These are phyloP conservation scores for Trypanosoma caninum DNA, from an alignment of 208 protist species.

Conservation along the genomic window DNA sequence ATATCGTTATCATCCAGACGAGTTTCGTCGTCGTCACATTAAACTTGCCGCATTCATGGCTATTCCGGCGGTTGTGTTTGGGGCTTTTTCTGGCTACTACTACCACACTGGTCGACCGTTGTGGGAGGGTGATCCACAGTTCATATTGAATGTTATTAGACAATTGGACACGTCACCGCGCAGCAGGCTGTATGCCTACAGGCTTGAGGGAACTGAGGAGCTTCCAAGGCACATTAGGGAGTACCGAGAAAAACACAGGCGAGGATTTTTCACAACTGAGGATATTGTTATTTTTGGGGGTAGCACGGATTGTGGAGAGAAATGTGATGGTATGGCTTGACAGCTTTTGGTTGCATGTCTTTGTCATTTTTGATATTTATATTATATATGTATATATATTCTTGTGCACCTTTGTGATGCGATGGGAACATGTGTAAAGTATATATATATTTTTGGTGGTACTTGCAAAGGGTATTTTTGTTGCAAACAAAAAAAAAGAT, in stretches of 20 bases:
- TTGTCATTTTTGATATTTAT: no score
- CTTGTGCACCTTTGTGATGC: no score
- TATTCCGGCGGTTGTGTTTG: constrained; percentile 47
- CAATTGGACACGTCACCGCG: constrained; percentile 70
- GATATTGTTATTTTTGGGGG: no score
- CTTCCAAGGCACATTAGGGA: constrained; percentile 53
- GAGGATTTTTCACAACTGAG: no score
- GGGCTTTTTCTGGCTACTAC: constrained; percentile 49
- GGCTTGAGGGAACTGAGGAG: constrained; percentile 41
- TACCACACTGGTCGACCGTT: constrained; percentile 41
- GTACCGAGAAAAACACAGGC: constrained; percentile 36
- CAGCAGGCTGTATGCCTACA: constrained; percentile 60
- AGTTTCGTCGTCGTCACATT: constrained; percentile 54
- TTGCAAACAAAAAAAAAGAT: no score
- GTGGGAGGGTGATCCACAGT: constrained; percentile 69
- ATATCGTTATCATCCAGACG: constrained; percentile 86
- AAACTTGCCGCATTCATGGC: constrained; percentile 41
- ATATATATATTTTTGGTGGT: no score
- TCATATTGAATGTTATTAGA: constrained; percentile 65
- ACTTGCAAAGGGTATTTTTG: no score
- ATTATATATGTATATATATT: no score
- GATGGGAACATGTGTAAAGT: no score
- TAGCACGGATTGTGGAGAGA: no score
- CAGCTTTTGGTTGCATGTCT: no score
- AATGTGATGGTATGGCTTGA: no score